Percentiles rank a stretch among this genome's conserved stretches.
Evolutionary conservation across 441 rosid species (phyloP).

Genomic region (Flueggea neowawraea): DNA sequence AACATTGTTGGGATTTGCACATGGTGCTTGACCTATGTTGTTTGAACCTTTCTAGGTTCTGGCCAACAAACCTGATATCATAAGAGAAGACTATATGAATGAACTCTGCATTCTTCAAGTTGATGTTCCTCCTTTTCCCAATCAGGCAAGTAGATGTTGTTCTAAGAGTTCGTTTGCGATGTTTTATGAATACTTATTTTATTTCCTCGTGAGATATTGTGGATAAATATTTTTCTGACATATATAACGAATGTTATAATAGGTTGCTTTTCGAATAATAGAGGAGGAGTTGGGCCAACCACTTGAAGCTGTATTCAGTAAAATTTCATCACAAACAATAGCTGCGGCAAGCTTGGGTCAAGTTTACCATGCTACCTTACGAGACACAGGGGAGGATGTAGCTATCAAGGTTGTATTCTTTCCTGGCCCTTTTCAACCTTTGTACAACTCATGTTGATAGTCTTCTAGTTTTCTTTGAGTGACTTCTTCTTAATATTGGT

Average conservation of each 20-base stretch:
- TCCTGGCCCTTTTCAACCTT: neutral
- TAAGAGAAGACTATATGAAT: slow-evolving; percentile 96
- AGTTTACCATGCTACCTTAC: slow-evolving; percentile 94
- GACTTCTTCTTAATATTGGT: no score
- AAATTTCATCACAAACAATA: slow-evolving; percentile 80
- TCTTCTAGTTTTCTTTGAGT: neutral
- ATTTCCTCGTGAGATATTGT: neutral
- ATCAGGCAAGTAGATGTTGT: slow-evolving; percentile 45
- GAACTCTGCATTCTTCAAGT: slow-evolving; percentile 98
- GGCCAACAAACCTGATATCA: slow-evolving; percentile 91
- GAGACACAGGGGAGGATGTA: slow-evolving; percentile 87
- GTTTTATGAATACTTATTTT: neutral
- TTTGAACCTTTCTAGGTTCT: slow-evolving; percentile 48
- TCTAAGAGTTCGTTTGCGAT: neutral
- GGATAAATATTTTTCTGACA: slow-evolving; percentile 6
- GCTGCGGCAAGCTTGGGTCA: slow-evolving; percentile 99
- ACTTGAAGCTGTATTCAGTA: slow-evolving; percentile 82
- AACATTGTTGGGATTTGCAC: no score
- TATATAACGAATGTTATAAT: slow-evolving; percentile 19
- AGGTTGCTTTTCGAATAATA: slow-evolving; percentile 88
- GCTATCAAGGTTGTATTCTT: slow-evolving; percentile 77
- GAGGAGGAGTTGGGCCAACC: slow-evolving; percentile 95
- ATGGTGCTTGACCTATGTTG: slow-evolving; percentile 8
- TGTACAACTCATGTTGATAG: neutral
- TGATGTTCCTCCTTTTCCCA: slow-evolving; percentile 93